These are phyloP conservation scores for Fagopyrum esculentum DNA, from an alignment of 148 eudicot species.

Conservation along the genomic window DNA sequence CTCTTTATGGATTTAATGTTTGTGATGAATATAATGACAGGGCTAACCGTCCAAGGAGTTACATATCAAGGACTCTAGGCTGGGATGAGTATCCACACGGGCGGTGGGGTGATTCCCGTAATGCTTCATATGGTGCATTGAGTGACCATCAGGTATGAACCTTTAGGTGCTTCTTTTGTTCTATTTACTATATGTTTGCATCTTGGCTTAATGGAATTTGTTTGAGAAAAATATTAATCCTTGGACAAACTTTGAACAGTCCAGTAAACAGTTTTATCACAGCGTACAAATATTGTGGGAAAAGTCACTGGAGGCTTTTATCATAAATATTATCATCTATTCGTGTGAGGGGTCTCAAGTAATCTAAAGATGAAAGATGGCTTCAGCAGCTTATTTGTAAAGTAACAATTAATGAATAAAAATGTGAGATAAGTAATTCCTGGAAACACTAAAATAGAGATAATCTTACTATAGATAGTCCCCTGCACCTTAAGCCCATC, in stretches of 20 bases:
- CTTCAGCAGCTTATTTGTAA: background rate
- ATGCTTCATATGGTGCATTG: conserved; percentile 85
- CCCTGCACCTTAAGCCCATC: background rate
- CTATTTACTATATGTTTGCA: background rate
- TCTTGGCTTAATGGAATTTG: background rate
- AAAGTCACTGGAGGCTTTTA: background rate
- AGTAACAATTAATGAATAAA: background rate
- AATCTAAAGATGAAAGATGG: background rate
- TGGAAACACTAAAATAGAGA: background rate
- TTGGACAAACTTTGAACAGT: background rate
- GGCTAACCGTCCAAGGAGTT: conserved; percentile 99
- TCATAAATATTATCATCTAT: background rate
- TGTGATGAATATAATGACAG: conserved; percentile 32
- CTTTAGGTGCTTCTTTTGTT: background rate
- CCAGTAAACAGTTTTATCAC: background rate
- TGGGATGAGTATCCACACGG: conserved; percentile 95
- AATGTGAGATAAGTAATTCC: background rate
- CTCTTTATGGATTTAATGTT: conserved; percentile 14
- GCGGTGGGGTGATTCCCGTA: conserved; percentile 87
- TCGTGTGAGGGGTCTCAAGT: background rate
- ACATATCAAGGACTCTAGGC: conserved; percentile 69
- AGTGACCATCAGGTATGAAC: conserved; percentile 73
- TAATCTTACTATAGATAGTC: background rate
- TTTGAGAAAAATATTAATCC: background rate
- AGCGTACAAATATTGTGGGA: background rate